phyloP scores from a whole-genome alignment of 192 early-diverging fungal genomes.

The Coemansia sp. region DNA sequence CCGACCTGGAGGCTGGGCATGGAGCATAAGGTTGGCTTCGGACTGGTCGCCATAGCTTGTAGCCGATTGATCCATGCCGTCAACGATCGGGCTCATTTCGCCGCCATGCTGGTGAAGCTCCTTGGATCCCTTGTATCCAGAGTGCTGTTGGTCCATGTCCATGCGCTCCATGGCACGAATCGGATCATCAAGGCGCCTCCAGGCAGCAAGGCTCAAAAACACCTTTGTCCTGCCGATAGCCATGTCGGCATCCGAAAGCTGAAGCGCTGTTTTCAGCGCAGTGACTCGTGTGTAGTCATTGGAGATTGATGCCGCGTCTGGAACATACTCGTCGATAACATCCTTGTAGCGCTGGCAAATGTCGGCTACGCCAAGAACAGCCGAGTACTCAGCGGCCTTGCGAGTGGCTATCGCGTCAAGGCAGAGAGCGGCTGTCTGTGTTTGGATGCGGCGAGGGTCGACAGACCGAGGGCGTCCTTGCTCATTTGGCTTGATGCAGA shows the following conservation, averaged over 20 bases:
- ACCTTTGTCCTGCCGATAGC: constrained; percentile 61
- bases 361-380: constrained; percentile 36
- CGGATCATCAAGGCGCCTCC: constrained; percentile 81
- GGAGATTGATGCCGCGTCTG: constrained; percentile 12
- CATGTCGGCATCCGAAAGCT: constrained; percentile 55
- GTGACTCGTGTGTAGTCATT: constrained; percentile 27
- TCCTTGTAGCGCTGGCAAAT: constrained; percentile 51
- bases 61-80: constrained; percentile 24
- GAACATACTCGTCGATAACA: constrained; percentile 50
- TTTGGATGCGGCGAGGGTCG: constrained; percentile 49
- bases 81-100: constrained; percentile 40
- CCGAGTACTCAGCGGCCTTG: constrained; percentile 47
- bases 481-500: constrained; percentile 63
- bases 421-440: constrained; percentile 32
- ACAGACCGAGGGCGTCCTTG: constrained; percentile 29
- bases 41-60: constrained; percentile 53
- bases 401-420: constrained; percentile 39
- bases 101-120: constrained; percentile 22
- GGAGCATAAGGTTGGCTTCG: constrained; percentile 49
- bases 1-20: constrained; percentile 46
- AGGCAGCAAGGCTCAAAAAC: constrained; percentile 73
- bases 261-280: constrained; percentile 47
- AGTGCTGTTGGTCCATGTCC: constrained; percentile 60
- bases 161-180: constrained; percentile 62
- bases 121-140: constrained; percentile 41